Base-by-base conservation (phyloP, 2,329 filamentous ascomycete genomes). In the Cercospora zeina region DNA sequence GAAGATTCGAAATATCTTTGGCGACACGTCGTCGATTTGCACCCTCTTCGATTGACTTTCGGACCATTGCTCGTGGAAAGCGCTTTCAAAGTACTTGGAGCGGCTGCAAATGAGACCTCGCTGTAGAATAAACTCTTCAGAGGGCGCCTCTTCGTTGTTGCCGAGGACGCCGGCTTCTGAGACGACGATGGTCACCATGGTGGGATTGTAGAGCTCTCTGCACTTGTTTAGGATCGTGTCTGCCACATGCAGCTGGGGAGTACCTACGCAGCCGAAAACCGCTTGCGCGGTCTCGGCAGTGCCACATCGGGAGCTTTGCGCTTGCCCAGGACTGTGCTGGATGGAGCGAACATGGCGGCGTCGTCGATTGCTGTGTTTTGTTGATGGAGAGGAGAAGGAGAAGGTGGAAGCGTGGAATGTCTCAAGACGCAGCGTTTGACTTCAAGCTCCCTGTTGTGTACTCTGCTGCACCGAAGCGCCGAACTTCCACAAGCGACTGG, bases 71-170 rank as follows among this genome's bases (percentile, higher is more conserved):
- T 54, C 50, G 34, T 37, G 55, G 45, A 63, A 62, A 1, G 59
- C 56, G 37, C 49, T 50, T 13, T 62, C 51, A 47, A 66, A 66
- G 55, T 64, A 66, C n/a, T 51, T 55, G 6, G 64, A 64, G 42
- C 50, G 36, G 14, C 45, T 33, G 39, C 58, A 59, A 13, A 66
- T 62, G 11, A 66, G 42, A 11, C 30, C 64, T 11, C 55, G 51
- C 11, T 54, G 62, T 13, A 63, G 39, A 5, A 6, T 30, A n/a
- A 60, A 60, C 27, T 59, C 56, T 39, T 31, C 31, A 3, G 33
- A 16, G 9, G 24, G 13, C 4, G 36, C 54, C 24, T 37, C 8
- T 11, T 45, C 33, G 30, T 45, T 11, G 4, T 30, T 47, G 9
- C 31, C 49, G 2, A 53, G 4, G 49, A 53, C 31, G 11, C 49